Base-by-base conservation (phyloP, 768 basidiomycete genomes). In the Amanita muscaria region DNA sequence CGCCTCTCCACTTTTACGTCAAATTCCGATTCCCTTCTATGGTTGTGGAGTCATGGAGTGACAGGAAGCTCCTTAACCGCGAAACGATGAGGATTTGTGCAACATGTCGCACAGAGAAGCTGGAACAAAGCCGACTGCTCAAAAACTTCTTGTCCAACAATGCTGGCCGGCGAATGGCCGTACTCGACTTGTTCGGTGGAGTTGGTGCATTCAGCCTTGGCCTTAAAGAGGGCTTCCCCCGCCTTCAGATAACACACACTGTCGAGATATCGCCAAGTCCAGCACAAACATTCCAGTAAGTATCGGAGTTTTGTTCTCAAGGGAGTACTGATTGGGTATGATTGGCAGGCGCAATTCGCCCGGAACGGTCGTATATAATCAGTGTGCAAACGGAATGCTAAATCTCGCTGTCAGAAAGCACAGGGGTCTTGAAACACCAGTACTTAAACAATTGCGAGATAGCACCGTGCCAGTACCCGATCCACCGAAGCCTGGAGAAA, bases 241-340 rank as follows among this genome's bases (percentile, higher is more conserved):
- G 73, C 41, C 50, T 84, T 40, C 69, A 74, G 48, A 54, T 84
- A 3, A 79, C 77, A 0, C 77, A 84, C 62, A 74, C 79, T 0
- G 61, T 88, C 34, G 88, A 90, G 51, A 79, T 86, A 16, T 67
- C 75, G n/a, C 84, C 86, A 0, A 83, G 81, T 56, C 83, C 88
- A 6, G 80, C 82, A 0, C 62, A 63, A 46, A 85, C 87, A 1
- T 63, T 83, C 12, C 63, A 61, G 88, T 83, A 53, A 42, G 73
- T 58, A 46, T 7, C 47, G 45, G 8, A 42, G 29, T 42, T 4
- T 23, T 30, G 29, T 30, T 2, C 15, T 14, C 6, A 39, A 25
- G 32, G 30, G 37, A 51, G 38, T 47, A n/a, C 34, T 36, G 10
- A 32, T 49, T 41, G 9, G 38, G 21, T 25, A 6, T 29, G 7